Base-by-base conservation (phyloP, 352 stramenopile genomes). In the Pythium apleroticum region DNA sequence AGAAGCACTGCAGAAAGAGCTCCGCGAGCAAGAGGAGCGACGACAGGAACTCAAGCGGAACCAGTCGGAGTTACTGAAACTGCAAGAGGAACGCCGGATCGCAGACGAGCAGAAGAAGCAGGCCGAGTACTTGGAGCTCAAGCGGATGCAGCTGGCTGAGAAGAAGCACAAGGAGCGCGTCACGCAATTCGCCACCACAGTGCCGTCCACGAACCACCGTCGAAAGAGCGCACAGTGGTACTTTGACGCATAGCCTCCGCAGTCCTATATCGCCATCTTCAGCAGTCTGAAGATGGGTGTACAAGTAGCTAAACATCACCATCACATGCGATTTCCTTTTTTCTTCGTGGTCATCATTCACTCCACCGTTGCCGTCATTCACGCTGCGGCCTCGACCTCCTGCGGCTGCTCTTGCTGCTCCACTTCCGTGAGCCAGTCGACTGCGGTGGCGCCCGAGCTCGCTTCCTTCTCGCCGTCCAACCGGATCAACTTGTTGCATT, bases 151-250 rank as follows among this genome's bases (percentile, higher is more conserved):
- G 58, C 57, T 83, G 4, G 75, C 76, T 4, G 83, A 91, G 66
- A 92, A 92, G 59, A 75, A 89, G 64, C 80, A 91, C 74, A 84
- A 91, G 63, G 75, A 89, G 54, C 82, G 78, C 43, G 71, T 90
- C 11, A 71, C 71, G 12, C 68, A 90, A 60, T 88, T 93, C 50
- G 68, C 85, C 6, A 75, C 20, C 10, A 64, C 78, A 30, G 43
- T 72, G 25, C 81, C 79, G 4, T 57, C 73, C 11, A 81, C 76
- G n/a, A 90, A 89, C 57, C 84, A 80, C 60, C 76, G 78, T 31
- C 77, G 85, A 41, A 91, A 94, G 79, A 86, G 72, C 11, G 78
- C 85, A 37, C 76, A 92, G 72, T 92, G 83, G 85, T 92, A 92
- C 74, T 94, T 91, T 53, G 83, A 92, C 60, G 81, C 81, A 56